Percentiles rank a stretch among this genome's conserved stretches.
Evolutionary conservation across 2,329 filamentous ascomycete genomes (phyloP).

Genomic region (Stachybotrys echinatus): DNA sequence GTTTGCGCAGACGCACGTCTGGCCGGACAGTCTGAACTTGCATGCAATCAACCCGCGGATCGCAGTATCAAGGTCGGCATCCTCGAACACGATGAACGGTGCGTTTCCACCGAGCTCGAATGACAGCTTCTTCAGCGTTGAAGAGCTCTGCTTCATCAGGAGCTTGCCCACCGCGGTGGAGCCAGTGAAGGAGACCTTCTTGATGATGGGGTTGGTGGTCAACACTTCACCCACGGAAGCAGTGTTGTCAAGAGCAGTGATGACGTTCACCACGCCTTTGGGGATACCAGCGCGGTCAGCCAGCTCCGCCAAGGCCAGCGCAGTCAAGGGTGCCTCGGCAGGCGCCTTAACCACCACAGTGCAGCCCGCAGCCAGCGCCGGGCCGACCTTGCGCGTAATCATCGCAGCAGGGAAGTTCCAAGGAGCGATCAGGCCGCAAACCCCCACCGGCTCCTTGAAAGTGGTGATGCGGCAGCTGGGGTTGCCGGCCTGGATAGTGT

Average conservation of each 20-base stretch:
- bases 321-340: slow-evolving; percentile 83
- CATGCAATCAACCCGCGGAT: slow-evolving; percentile 60
- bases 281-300: slow-evolving; percentile 81
- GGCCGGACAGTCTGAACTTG: slow-evolving; percentile 68
- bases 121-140: slow-evolving; percentile 67
- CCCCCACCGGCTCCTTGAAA: slow-evolving; percentile 25
- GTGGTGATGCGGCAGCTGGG: slow-evolving; percentile 47
- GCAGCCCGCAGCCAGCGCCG: slow-evolving; percentile 64
- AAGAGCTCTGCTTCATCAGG: slow-evolving; percentile 65
- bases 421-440: slow-evolving; percentile 27
- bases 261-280: slow-evolving; percentile 79
- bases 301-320: slow-evolving; percentile 78
- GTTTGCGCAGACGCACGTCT: slow-evolving; percentile 66
- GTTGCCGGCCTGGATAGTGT: slow-evolving; percentile 50
- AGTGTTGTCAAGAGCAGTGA: slow-evolving; percentile 74
- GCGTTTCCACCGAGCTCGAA: slow-evolving; percentile 72
- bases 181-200: slow-evolving; percentile 71
- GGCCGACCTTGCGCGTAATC: slow-evolving; percentile 40
- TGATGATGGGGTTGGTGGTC: slow-evolving; percentile 36
- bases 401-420: slow-evolving; percentile 57
- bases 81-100: slow-evolving; percentile 73
- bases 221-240: slow-evolving; percentile 63
- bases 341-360: slow-evolving; percentile 83
- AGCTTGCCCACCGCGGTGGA: slow-evolving; percentile 38
- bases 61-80: slow-evolving; percentile 64